Evolutionary conservation across 2,329 filamentous ascomycete genomes (phyloP).

Genomic region (Curvularia spicifera): DNA sequence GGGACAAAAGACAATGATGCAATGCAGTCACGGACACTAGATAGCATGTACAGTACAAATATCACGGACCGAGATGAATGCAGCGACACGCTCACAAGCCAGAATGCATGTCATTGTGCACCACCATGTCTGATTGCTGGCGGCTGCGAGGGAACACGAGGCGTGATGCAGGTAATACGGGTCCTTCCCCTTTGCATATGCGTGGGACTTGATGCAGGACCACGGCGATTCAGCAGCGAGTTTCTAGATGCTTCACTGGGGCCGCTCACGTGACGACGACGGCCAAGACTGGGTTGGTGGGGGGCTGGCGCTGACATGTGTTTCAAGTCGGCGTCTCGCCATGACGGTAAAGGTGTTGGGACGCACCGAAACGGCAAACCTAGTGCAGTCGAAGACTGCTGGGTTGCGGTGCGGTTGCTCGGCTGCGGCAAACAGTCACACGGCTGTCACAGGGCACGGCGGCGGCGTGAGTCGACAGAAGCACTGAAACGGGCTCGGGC

Average conservation of each 20-base stretch:
- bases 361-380: conserved; percentile 8
- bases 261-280: not conserved
- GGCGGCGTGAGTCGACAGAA: not conserved
- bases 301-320: conserved; percentile 4
- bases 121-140: not conserved
- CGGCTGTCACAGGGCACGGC: not conserved
- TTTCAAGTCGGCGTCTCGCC: conserved; percentile 13
- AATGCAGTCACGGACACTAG: conserved; percentile 28
- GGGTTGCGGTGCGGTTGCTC: not conserved
- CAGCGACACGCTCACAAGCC: conserved; percentile 21
- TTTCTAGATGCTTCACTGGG: not conserved
- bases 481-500: not conserved
- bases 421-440: not conserved
- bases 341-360: not conserved
- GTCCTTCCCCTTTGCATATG: conserved; percentile 4
- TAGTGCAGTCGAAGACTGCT: not conserved
- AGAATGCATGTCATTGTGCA: not conserved
- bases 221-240: not conserved
- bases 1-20: conserved; percentile 21
- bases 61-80: conserved; percentile 36
- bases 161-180: conserved; percentile 7
- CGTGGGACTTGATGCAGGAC: conserved; percentile 1
- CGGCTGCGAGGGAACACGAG: not conserved
- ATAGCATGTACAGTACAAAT: conserved; percentile 35
- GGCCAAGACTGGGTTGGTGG: not conserved